Conservation (phyloP, 176 grass and related monocot species). For the Raddia distichophylla region DNA sequence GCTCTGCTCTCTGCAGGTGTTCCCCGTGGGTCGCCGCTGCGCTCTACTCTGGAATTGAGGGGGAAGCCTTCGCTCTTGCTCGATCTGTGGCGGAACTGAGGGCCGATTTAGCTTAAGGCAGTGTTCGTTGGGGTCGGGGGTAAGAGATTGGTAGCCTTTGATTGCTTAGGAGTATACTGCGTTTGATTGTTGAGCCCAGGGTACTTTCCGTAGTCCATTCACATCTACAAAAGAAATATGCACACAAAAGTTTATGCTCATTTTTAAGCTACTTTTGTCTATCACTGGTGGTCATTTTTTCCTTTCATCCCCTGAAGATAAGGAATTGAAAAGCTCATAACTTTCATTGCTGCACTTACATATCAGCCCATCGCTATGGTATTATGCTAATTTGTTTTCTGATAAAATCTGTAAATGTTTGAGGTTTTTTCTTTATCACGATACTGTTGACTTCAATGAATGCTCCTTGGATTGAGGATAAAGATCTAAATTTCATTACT, state of each 20-base stretch:
- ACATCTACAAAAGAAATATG: not conserved
- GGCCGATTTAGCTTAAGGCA: not conserved
- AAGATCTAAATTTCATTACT: not conserved
- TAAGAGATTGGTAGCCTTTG: not conserved
- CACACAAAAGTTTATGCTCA: not conserved
- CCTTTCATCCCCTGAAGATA: not conserved
- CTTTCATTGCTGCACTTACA: not conserved
- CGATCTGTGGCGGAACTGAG: slow-evolving; percentile 13
- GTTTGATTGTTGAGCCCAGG: not conserved
- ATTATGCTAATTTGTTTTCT: not conserved
- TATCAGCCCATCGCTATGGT: not conserved
- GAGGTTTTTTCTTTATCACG: not conserved
- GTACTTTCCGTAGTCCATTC: not conserved
- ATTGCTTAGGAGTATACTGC: not conserved
- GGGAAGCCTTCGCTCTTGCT: not conserved
- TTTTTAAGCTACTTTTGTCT: not conserved
- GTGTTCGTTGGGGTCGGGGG: not conserved
- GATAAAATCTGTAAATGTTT: not conserved
- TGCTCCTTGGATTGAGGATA: not conserved
- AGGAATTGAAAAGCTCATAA: not conserved
- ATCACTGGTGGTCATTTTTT: not conserved
- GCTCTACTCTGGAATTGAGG: not conserved
- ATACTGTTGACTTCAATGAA: not conserved
- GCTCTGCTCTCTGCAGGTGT: not conserved
- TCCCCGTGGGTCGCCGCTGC: not conserved